phyloP scores from a whole-genome alignment of 176 grass and related monocot genomes.

The Bromus sterilis region DNA sequence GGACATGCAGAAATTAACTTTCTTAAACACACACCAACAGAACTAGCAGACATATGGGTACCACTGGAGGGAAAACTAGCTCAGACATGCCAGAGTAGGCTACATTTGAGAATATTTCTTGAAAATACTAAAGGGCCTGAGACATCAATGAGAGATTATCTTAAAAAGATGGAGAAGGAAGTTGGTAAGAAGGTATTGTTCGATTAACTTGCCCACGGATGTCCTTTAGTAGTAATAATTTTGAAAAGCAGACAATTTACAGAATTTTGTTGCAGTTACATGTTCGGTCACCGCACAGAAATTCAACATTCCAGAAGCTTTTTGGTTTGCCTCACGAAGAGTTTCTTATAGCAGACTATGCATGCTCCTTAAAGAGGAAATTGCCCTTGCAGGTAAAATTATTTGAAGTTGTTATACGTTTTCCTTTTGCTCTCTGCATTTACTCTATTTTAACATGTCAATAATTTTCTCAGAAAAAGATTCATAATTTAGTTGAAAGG shows the following conservation, averaged over 20 bases:
- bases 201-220: not conserved
- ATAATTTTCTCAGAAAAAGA: not conserved
- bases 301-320: conserved; percentile 76
- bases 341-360: conserved; percentile 91
- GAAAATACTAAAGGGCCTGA: conserved; percentile 70
- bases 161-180: conserved; percentile 87
- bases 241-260: not conserved
- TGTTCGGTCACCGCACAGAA: conserved; percentile 63
- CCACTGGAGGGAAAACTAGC: conserved; percentile 68
- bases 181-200: conserved; percentile 77
- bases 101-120: conserved; percentile 87
- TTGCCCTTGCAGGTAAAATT: conserved; percentile 55
- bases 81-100: conserved; percentile 48
- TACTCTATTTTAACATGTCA: not conserved
- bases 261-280: conserved; percentile 43
- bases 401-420: not conserved
- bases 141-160: conserved; percentile 53
- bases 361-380: conserved; percentile 71
- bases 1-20: conserved; percentile 90
- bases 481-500: not conserved
- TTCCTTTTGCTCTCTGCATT: not conserved
- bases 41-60: conserved; percentile 79
- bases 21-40: conserved; percentile 51
- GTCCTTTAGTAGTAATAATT: not conserved
- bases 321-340: conserved; percentile 71